Evolutionary conservation across 441 rosid genomes (phyloP), one percentile per base, ranked within the genome.

Genomic region (Aleurites moluccanus): DNA sequence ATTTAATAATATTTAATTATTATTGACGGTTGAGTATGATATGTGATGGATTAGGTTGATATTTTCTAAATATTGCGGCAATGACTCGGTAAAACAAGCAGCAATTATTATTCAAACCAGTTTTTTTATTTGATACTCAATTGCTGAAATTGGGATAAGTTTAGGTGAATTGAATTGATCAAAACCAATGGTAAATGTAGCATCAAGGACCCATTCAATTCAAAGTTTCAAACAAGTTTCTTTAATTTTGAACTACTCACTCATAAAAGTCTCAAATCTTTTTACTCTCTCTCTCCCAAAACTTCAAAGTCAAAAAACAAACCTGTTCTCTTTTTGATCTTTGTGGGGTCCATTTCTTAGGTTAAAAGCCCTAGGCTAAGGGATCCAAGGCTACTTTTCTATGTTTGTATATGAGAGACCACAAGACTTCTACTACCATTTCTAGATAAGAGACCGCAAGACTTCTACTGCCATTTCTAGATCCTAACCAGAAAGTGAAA

Each of bases 361-460:
- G 38, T n/a, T 23, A 60, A 60, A 61, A 40, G 63, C 56, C 63
- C 9, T 21, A 20, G 21, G 25, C 4, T 20, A 21, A 64, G 33
- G 77, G 66, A 74, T 74, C 77, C 72, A 42, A 66, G 15, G 72
- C 42, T 23, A 56, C 66, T 57, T 67, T 74, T 56, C 13, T 9
- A 6, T 21, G 60, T 14, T 27, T 72, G 67, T 44, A 10, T 18
- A 27, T 44, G 56, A 71, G 20, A 50, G 66, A 59, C 0, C 45
- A 38, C 2, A 68, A 3, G 6, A 67, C 14, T 27, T 1, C 1
- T 38, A 16, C 21, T 45, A 27, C 0, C 27, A 10, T 18, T 28
- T 30, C 38, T 16, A 67, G 6, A 3, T 18, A 9, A 4, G 20
- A 50, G 66, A 59, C 0, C 45, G 23, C 2, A 68, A 3, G 6